phyloP scores from a whole-genome alignment of 495 filamentous ascomycete genomes.

The Niebla homalea region DNA sequence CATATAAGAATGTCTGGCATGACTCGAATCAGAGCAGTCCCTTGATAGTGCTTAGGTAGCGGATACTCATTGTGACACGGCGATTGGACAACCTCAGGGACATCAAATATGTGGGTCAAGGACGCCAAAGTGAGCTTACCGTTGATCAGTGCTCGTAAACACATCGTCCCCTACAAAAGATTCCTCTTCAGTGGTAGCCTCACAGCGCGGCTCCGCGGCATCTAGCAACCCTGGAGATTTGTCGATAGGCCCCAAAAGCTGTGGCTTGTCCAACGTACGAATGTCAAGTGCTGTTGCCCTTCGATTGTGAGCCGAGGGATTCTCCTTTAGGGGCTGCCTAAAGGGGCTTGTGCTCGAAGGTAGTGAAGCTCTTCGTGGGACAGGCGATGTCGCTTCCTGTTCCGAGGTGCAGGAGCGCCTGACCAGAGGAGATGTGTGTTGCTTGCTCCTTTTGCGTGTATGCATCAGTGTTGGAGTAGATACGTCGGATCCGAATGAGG shows the following conservation, averaged over 20 bases:
- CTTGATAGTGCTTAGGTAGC: no score
- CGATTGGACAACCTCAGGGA: no score
- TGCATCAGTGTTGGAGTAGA: not conserved
- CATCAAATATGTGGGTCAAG: no score
- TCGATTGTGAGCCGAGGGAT: not conserved
- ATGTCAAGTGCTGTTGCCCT: not conserved
- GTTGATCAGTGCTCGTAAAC: conserved; percentile 13
- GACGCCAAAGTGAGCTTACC: not conserved
- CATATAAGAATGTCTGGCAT: no score
- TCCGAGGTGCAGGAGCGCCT: not conserved
- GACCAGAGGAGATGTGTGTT: not conserved
- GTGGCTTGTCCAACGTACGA: not conserved
- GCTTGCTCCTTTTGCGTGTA: not conserved
- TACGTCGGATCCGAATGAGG: not conserved
- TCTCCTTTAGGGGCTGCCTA: not conserved
- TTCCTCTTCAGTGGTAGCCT: conserved; percentile 1
- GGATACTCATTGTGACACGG: no score
- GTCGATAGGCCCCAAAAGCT: not conserved
- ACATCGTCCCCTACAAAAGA: conserved; percentile 12
- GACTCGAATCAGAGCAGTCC: no score
- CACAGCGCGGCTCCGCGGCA: not conserved
- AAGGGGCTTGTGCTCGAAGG: not conserved
- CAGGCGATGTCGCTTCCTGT: not conserved
- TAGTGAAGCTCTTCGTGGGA: not conserved
- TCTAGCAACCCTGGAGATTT: not conserved